A percentile compares a stretch with the other conserved stretches of the same genome.
Evolutionary conservation across 352 stramenopile species (phyloP).

Genomic region (Hyaloperonospora brassicae): DNA sequence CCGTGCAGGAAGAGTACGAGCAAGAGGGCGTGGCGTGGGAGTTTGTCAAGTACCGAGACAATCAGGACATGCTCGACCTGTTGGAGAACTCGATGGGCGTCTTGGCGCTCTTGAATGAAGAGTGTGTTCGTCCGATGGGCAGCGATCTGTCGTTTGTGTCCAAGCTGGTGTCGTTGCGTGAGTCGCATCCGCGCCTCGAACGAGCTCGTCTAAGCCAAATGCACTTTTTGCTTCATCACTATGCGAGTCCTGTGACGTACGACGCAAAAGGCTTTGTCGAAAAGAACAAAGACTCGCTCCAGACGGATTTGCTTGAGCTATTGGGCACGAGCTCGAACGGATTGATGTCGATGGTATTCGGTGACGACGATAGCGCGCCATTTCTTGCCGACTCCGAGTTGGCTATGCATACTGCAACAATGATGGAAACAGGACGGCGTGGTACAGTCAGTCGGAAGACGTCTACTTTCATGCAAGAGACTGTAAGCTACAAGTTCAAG

Average conservation of each 20-base stretch:
- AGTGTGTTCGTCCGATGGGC: slow-evolving; percentile 84
- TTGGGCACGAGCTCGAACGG: slow-evolving; percentile 59
- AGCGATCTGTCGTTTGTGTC: slow-evolving; percentile 81
- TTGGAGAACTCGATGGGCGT: slow-evolving; percentile 86
- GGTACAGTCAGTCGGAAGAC: slow-evolving; percentile 53
- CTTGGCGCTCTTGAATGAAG: slow-evolving; percentile 87
- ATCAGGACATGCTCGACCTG: slow-evolving; percentile 87
- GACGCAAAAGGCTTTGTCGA: slow-evolving; percentile 77
- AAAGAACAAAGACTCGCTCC: slow-evolving; percentile 84
- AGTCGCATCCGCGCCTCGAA: slow-evolving; percentile 70
- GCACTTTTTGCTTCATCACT: slow-evolving; percentile 80
- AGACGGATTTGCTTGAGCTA: slow-evolving; percentile 68
- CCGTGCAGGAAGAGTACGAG: slow-evolving; percentile 77
- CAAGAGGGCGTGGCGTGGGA: slow-evolving; percentile 68
- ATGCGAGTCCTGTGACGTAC: slow-evolving; percentile 76
- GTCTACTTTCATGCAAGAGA: slow-evolving; percentile 83
- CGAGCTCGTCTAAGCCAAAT: slow-evolving; percentile 62
- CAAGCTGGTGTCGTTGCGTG: slow-evolving; percentile 81
- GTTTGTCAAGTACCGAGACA: slow-evolving; percentile 83
- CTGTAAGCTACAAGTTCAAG: slow-evolving; percentile 87
- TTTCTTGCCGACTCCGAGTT: slow-evolving; percentile 60
- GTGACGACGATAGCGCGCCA: slow-evolving; percentile 37
- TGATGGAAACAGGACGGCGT: slow-evolving; percentile 41
- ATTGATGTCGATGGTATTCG: slow-evolving; percentile 68
- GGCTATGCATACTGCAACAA: slow-evolving; percentile 38